Conservation (phyloP, 139 green algal species). For the Coelastrella sp. region DNA sequence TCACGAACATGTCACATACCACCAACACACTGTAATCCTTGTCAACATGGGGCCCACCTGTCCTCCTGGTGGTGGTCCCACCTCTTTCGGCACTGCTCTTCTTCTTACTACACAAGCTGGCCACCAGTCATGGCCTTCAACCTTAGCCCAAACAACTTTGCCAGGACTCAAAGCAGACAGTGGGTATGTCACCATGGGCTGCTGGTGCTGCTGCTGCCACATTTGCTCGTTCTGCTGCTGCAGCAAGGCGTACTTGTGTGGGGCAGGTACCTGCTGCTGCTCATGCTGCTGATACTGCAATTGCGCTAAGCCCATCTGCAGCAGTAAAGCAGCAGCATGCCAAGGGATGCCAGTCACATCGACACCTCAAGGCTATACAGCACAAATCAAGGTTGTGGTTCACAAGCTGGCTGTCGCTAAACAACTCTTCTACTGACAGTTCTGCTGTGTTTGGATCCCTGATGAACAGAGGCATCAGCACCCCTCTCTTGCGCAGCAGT, state of each 20-base stretch:
- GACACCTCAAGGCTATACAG: too few species aligned
- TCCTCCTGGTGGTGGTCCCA: slow-evolving; percentile 53
- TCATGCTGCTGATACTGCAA: slow-evolving; percentile 43
- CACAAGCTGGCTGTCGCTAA: too few species aligned
- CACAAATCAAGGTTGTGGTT: too few species aligned
- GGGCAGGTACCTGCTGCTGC: background rate
- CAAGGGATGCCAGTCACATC: too few species aligned
- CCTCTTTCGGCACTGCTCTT: slow-evolving; percentile 86
- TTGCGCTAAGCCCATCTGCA: slow-evolving; percentile 1
- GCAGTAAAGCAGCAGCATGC: too few species aligned
- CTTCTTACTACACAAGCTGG: slow-evolving; percentile 84
- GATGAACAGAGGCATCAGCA: too few species aligned
- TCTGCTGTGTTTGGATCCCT: too few species aligned
- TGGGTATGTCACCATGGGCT: background rate
- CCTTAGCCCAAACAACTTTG: slow-evolving; percentile 91
- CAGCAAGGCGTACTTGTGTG: background rate
- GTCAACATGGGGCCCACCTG: background rate
- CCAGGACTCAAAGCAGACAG: slow-evolving; percentile 67
- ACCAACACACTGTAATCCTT: too few species aligned
- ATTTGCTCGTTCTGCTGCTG: slow-evolving; percentile 2
- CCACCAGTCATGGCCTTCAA: slow-evolving; percentile 96
- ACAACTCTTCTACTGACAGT: too few species aligned
- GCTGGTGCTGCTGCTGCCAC: background rate
- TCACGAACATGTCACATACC: too few species aligned
- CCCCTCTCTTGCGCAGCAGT: too few species aligned